Evolutionary conservation across 495 filamentous ascomycete genomes (phyloP), one percentile per base, ranked within the genome.

Genomic region (Annulohypoxylon bovei): DNA sequence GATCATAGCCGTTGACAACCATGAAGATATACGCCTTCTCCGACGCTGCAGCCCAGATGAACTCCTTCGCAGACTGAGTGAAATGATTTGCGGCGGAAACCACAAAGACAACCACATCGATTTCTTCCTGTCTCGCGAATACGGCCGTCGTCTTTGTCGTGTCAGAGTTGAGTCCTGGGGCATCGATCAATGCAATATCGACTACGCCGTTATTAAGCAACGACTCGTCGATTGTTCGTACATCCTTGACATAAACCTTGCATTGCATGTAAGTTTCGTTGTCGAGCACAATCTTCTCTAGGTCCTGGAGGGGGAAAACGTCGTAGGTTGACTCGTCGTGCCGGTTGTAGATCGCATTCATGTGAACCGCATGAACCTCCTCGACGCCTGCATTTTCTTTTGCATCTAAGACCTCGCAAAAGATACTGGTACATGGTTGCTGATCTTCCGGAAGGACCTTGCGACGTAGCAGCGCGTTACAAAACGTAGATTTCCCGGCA

Each of bases 1-100:
- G 91, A 79, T 99, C 96, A 72, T 93, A 99, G 30, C 94, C 93
- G 77, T 99, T 99, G 52, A 98, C 95, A 7, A 98, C 95, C 81
- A 99, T 95, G 83, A 99, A 99, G 70, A 99, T 95, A 74, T 99
- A 98, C 11, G 95, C 95, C 76, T 99, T 99, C 76, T 99, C 95
- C 47, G 93, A 88, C 12, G 95, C 96, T 8, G 95, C 95, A 60
- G 94, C 94, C 82, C 92, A 89, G 66, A 99, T 97, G 76, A 99
- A 99, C 68, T 99, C 94, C 76, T 93, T 97, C 9, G 96, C 94
- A 3, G 95, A 95, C 52, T 94, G 87, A 1, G 95, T 99, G 78
- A 99, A 98, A 78, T 98, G 96, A 72, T 99, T 98, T 39, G 93
- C 94, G 12, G 96, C 95, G 32, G 93, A 97, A 9, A 99, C 96